Evolutionary conservation across 1,284 basidiomycete species (phyloP).

Genomic region (Sporisorium exsertum): DNA sequence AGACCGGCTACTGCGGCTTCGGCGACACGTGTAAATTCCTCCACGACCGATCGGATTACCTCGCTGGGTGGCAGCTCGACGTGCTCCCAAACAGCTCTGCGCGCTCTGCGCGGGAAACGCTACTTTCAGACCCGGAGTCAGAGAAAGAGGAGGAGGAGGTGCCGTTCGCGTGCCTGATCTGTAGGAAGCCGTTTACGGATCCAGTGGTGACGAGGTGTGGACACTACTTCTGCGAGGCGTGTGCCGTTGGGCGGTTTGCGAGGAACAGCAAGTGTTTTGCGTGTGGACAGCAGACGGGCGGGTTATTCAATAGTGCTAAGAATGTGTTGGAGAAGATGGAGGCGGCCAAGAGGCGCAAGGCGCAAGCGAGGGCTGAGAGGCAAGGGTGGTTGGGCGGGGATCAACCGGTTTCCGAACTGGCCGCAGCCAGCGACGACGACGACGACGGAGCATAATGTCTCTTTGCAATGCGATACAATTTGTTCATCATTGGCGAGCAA

Average conservation of each 20-base stretch:
- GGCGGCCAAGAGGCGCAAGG: conserved; percentile 31
- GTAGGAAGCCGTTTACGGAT: conserved; percentile 92
- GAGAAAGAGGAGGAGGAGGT: conserved; percentile 80
- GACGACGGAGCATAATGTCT: conserved; percentile 1
- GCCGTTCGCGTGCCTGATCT: conserved; percentile 96
- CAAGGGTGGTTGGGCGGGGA: conserved; percentile 15
- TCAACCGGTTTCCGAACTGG: conserved; percentile 33
- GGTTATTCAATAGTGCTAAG: conserved; percentile 91
- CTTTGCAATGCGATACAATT: neutral
- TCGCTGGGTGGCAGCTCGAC: conserved; percentile 93
- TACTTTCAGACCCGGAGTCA: conserved; percentile 37
- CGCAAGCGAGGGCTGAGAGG: conserved; percentile 34
- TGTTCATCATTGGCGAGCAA: too few species aligned
- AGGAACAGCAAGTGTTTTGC: conserved; percentile 96
- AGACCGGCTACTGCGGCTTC: conserved; percentile 98
- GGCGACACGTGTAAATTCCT: conserved; percentile 91
- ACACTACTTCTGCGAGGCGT: conserved; percentile 92
- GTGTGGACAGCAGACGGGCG: conserved; percentile 89
- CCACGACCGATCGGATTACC: conserved; percentile 78
- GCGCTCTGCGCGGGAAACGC: conserved; percentile 29
- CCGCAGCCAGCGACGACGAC: conserved; percentile 24
- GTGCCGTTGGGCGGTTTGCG: conserved; percentile 90
- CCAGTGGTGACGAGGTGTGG: conserved; percentile 95
- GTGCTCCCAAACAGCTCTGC: conserved; percentile 63
- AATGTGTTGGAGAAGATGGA: conserved; percentile 81